Evolutionary conservation across 345 rosid species (phyloP).

Genomic region (Eucalyptus cloeziana): DNA sequence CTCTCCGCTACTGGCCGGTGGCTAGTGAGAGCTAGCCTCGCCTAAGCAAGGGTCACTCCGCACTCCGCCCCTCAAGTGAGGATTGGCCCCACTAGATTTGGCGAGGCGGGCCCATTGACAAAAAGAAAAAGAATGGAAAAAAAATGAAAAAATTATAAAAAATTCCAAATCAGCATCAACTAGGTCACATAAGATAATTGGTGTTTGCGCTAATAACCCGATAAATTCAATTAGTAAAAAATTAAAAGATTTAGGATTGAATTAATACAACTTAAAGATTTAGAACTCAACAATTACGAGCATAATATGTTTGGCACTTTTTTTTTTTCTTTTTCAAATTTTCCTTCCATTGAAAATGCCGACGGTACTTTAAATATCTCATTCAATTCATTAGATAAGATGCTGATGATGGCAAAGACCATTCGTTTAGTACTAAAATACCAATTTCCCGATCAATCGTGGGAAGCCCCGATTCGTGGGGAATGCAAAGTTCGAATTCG

Average conservation of each 20-base stretch:
- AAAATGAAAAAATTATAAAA: too few relatives aligned
- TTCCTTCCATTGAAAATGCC: not conserved
- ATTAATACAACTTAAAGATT: too few relatives aligned
- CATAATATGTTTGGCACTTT: too few relatives aligned
- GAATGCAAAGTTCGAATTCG: not conserved
- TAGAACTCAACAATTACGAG: accelerated
- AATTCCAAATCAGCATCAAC: accelerated
- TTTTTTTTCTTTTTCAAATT: accelerated
- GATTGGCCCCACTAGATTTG: too few relatives aligned
- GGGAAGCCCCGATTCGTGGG: not conserved
- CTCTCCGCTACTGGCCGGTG: accelerated
- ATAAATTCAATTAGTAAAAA: too few relatives aligned
- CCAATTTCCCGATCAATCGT: not conserved
- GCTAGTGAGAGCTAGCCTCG: too few relatives aligned
- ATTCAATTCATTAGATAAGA: not conserved
- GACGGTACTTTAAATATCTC: not conserved
- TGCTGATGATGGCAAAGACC: not conserved
- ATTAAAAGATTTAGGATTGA: too few relatives aligned
- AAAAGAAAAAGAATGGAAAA: accelerated
- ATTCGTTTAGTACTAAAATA: not conserved
- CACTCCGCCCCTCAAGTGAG: too few relatives aligned
- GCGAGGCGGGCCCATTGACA: accelerated
- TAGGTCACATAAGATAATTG: accelerated
- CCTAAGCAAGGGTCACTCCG: too few relatives aligned
- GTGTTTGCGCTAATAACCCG: accelerated